These are phyloP conservation scores for Chrysoporthe deuterocubensis DNA, from an alignment of 2,329 filamentous ascomycete genomes.

Conservation along the genomic window DNA sequence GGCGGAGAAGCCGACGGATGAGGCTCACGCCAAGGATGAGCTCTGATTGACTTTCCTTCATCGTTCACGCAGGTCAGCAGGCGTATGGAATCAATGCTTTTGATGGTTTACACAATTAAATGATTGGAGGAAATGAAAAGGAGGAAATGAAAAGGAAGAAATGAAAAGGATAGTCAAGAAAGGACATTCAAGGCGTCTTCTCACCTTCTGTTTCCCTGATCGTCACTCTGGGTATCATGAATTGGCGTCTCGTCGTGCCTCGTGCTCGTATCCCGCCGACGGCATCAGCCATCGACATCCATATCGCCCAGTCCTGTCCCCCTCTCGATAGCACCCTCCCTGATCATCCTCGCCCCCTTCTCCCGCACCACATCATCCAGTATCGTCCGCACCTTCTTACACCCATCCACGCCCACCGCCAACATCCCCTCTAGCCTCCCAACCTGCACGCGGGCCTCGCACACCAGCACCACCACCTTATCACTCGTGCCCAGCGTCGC, in stretches of 20 bases:
- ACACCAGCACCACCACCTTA: conserved; percentile 76
- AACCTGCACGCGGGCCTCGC: conserved; percentile 88
- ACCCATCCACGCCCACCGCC: conserved; percentile 88
- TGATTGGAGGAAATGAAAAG: neutral
- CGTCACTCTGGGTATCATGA: conserved; percentile 20
- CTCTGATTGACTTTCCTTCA: conserved; percentile 14
- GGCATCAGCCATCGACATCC: conserved; percentile 48
- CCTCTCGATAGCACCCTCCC: conserved; percentile 56
- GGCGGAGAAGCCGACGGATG: conserved; percentile 22
- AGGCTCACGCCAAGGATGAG: conserved; percentile 23
- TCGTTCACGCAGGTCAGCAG: conserved; percentile 19
- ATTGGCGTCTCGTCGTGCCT: neutral
- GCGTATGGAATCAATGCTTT: conserved; percentile 16
- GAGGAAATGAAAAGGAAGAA: too few species aligned
- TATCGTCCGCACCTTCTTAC: conserved; percentile 80
- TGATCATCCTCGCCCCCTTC: conserved; percentile 68
- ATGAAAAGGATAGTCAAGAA: neutral
- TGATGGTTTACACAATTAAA: neutral
- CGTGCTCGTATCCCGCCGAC: neutral
- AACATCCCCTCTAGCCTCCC: conserved; percentile 88
- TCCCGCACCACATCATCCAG: conserved; percentile 79
- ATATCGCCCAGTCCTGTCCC: conserved; percentile 51
- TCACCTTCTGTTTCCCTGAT: conserved; percentile 9
- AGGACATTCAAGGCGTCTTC: neutral
- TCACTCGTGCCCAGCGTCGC: conserved; percentile 77